Conservation (phyloP, 257 asterid genomes). For the Anisodus tanguticus region DNA sequence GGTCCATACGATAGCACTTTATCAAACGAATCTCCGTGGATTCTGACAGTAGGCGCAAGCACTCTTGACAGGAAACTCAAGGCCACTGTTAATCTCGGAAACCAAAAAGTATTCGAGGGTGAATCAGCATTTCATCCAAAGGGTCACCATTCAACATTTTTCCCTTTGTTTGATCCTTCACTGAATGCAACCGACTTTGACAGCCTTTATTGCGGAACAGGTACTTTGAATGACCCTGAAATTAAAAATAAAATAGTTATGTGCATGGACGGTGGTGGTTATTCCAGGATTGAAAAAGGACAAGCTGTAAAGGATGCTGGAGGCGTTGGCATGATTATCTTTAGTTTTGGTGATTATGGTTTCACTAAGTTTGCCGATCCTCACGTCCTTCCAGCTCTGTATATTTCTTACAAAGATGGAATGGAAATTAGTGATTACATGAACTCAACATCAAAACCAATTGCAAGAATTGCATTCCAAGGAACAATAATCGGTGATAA, state of each 20-base stretch:
- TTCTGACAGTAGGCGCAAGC: constrained; percentile 22
- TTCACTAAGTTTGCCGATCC: neutral
- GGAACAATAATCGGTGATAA: neutral
- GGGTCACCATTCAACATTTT: neutral
- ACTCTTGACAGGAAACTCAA: constrained; percentile 21
- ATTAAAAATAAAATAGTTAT: constrained; percentile 17
- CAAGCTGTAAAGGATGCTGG: neutral
- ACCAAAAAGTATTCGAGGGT: neutral
- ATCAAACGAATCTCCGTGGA: constrained; percentile 15
- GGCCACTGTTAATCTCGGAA: neutral
- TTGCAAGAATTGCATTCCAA: neutral
- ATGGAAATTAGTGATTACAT: constrained; percentile 2
- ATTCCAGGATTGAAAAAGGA: neutral
- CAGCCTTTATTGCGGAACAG: neutral
- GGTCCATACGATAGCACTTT: neutral
- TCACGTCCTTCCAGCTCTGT: neutral
- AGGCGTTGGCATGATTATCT: neutral
- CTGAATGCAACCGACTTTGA: neutral
- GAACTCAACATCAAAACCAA: neutral
- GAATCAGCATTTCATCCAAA: constrained; percentile 12
- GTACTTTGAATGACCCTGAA: neutral
- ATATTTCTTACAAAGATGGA: neutral
- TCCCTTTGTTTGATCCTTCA: neutral
- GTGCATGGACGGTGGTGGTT: neutral
- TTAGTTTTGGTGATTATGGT: neutral